Evolutionary conservation across 306 rosid species (phyloP), one percentile per base, ranked within the genome.

Genomic region (Cucumis sativus): DNA sequence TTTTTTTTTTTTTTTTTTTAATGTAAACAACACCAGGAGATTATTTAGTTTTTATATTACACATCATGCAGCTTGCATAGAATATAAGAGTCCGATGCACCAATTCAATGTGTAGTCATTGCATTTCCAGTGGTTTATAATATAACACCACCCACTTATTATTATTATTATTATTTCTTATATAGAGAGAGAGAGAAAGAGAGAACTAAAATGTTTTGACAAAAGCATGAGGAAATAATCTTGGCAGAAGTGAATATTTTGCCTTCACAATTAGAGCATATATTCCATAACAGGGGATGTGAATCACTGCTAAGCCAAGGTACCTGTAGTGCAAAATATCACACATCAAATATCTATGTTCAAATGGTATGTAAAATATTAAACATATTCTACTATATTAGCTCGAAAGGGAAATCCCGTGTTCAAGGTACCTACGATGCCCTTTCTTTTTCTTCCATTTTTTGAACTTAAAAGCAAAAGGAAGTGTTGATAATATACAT

Each of bases 231-330:
- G 91, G 92, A 78, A 87, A 91, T 80, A 81, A 75, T 81, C 81
- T 85, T 15, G 86, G 87, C 58, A 91, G 84, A 84, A 88, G 18
- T 16, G 81, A 74, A 47, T 88, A 23, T 82, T 93, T 91, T 3
- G 89, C 86, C 74, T 83, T 88, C 62, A 86, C 87, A 47, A 88
- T 84, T 57, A 91, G 82, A 14, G 86, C 88, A 80, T 83, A 93
- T 18, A 88, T 7, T 43, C 90, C 93, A 56, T 93, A 91, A 76
- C 92, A 87, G 45, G 96, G 98, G 76, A 93, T 76, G 88, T 91
- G 98, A 74, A 85, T 10, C 82, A 79, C 30, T 3, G 96, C 97
- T 86, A 88, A 66, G 78, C 84, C 65, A 49, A 90, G 74, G 68
- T 93, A 93, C 98, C 98, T 93, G 86, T 7, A 51, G 10, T 1